Conservation (phyloP, 2,329 filamentous ascomycete genomes). For the Diaporthe sp. region DNA sequence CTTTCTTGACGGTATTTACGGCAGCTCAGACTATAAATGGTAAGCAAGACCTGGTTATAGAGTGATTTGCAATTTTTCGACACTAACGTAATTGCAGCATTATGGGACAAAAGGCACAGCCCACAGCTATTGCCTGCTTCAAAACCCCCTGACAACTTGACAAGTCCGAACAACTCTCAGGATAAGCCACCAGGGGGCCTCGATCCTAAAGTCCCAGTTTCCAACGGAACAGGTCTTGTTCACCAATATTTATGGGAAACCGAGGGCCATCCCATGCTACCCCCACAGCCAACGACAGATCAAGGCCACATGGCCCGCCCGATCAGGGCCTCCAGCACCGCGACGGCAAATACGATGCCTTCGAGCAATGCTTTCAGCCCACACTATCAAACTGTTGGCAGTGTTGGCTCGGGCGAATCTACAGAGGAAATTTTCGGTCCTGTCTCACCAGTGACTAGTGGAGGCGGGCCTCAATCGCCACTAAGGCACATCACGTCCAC, state of each 20-base stretch:
- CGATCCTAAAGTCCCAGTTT: not conserved
- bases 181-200: not conserved
- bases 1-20: constrained; percentile 48
- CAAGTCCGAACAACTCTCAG: not conserved
- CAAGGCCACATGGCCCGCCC: not conserved
- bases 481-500: not conserved
- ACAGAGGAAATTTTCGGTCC: not conserved
- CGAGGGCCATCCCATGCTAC: not conserved
- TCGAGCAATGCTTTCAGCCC: not conserved
- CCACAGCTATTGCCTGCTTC: not conserved
- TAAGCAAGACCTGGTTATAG: constrained; percentile 31
- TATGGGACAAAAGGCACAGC: constrained; percentile 1
- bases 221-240: not conserved
- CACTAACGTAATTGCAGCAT: not conserved
- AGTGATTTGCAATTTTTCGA: not conserved
- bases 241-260: not conserved
- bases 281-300: not conserved
- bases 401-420: not conserved
- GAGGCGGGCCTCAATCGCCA: not conserved
- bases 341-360: not conserved
- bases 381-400: not conserved
- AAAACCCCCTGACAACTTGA: not conserved
- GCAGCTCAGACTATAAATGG: constrained; percentile 48
- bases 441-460: not conserved
- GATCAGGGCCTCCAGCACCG: not conserved